Percentiles rank a stretch among this genome's conserved stretches.
Conservation (phyloP, 805 yeast genomes). For the Starmera pachycereana region DNA sequence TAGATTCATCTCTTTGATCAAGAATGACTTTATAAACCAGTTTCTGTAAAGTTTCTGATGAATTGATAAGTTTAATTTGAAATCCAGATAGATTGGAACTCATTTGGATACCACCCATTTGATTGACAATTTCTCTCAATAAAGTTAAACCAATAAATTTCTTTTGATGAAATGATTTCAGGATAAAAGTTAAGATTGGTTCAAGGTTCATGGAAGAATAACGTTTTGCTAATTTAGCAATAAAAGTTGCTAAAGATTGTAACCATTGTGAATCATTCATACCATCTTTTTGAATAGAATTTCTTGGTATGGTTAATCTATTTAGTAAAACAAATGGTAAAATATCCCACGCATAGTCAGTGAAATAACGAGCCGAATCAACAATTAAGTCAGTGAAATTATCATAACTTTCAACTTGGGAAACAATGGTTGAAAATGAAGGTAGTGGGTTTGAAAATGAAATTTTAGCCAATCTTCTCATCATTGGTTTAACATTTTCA, state of each 20-base stretch:
- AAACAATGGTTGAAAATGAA: conserved; percentile 56
- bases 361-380: conserved; percentile 67
- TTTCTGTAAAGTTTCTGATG: conserved; percentile 47
- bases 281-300: conserved; percentile 66
- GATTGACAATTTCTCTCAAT: conserved; percentile 51
- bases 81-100: conserved; percentile 53
- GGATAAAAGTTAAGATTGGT: conserved; percentile 49
- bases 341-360: conserved; percentile 76
- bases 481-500: conserved; percentile 64
- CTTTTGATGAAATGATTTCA: conserved; percentile 52
- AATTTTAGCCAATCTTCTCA: conserved; percentile 61
- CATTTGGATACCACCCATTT: conserved; percentile 75
- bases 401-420: conserved; percentile 86
- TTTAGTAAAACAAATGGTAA: conserved; percentile 62
- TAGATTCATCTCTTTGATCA: conserved; percentile 37
- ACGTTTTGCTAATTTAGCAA: conserved; percentile 56
- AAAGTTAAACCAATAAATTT: conserved; percentile 54
- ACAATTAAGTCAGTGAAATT: conserved; percentile 73
- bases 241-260: conserved; percentile 68
- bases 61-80: conserved; percentile 57
- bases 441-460: conserved; percentile 74
- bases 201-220: conserved; percentile 46
- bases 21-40: conserved; percentile 45
- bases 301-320: conserved; percentile 61
- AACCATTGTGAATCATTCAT: conserved; percentile 77